phyloP scores from a whole-genome alignment of 179 eudicot species.

The Beta lomatogona region DNA sequence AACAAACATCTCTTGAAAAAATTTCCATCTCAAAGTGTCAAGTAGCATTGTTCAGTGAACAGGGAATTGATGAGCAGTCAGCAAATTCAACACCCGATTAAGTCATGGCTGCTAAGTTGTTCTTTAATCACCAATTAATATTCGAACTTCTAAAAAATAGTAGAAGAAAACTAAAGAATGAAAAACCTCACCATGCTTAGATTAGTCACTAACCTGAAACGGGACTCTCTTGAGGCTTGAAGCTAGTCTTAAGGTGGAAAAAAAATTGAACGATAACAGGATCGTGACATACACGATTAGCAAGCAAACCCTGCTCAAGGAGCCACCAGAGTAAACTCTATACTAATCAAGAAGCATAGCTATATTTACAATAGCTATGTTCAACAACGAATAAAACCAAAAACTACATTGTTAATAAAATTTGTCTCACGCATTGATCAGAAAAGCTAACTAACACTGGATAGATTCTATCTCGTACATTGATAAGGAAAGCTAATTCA shows the following conservation, averaged over 20 bases:
- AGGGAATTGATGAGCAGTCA: too few relatives aligned
- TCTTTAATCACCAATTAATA: background rate
- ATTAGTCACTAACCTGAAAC: background rate
- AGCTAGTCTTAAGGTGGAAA: background rate
- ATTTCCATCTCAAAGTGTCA: too few relatives aligned
- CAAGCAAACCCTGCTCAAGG: background rate
- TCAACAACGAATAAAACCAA: background rate
- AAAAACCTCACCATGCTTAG: background rate
- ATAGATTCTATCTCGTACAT: background rate
- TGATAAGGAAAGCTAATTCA: too few relatives aligned
- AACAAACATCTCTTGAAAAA: too few relatives aligned
- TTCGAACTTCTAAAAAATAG: background rate
- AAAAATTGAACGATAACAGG: background rate
- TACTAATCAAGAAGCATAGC: background rate
- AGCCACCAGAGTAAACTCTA: background rate
- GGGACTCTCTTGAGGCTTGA: background rate
- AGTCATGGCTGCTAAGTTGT: background rate
- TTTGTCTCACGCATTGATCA: background rate
- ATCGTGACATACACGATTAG: background rate
- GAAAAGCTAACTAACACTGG: background rate
- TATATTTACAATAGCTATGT: background rate
- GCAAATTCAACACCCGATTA: too few relatives aligned
- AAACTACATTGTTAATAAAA: background rate
- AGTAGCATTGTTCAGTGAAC: too few relatives aligned
- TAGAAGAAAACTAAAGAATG: background rate